Base-by-base conservation (phyloP, 2,329 filamentous ascomycete genomes). In the Ceratocystis colombiana region DNA sequence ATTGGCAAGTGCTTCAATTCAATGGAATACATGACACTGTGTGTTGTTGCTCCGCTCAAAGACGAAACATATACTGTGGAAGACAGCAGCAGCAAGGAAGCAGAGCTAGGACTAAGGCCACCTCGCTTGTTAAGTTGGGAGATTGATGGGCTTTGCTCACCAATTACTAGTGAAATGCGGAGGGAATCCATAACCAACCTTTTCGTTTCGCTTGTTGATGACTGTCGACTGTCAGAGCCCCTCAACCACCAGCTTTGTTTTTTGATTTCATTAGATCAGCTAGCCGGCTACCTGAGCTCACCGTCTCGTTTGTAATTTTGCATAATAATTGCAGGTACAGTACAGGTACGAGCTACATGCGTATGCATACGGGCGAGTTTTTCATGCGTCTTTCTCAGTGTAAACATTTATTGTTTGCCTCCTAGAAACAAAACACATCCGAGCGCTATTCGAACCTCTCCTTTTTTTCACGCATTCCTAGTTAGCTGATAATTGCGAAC, bases 381-480 rank as follows among this genome's bases (percentile, higher is more conserved):
- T 50, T 53, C 48, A 28, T 53, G 22, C 48, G 17, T 15, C 48
- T 50, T 50, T 12, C 48, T 12, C 48, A 53, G 15, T 10, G 20
- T 15, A 6, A 53, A 10, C 5, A 37, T 30, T 5, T 59, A 6
- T 37, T 59, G 55, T 59, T 33, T 59, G 55, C 25, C 30, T 59
- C 25, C 4, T 37, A 37, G 55, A 59, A 59, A 59, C 55, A 59
- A 59, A 59, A 59, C 17, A 59, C 17, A 59, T 59, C 55, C 55
- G 55, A 59, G 55, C 55, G 55, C 28, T 53, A 53, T 8, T 15
- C 12, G 48, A 10, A 10, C n/a, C 5, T 22, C 48, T n/a, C 48
- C 22, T 25, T 25, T n/a, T 8, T 50, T 50, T 22, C 37, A 41
- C 37, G 3, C 37, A 10, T 53, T 28, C 10, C 48, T 53, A 15